Evolutionary conservation across 345 rosid genomes (phyloP), one percentile per base, ranked within the genome.

Genomic region (Brassica nigra): DNA sequence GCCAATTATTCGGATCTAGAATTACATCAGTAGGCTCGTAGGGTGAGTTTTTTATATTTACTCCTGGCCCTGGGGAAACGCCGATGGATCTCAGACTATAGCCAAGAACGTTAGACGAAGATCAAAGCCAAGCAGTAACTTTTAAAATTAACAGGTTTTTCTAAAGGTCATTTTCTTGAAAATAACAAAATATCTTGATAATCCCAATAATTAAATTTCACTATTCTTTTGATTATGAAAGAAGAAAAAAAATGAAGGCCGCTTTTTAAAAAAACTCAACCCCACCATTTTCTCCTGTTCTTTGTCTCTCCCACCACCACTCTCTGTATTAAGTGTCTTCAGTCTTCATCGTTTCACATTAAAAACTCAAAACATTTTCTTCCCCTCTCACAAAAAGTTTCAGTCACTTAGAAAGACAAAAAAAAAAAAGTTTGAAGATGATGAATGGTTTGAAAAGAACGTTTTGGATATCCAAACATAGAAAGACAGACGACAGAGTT

Each of bases 381-480:
- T 63, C 30, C 74, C 18, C 71, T 47, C 78, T 44, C 33, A 18
- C 14, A 18, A 29, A 30, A 15, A 18, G 0, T 16, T 27, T 10
- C 20, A 20, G 3, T 74, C 71, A 68, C 49, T 18, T 10, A 11
- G n/a, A 44, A 44, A 44, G 52, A 44, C 52, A 10, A 74, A 6
- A 1, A 16, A 36, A 36, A 31, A 33, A 30, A 52, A 33, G 31
- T 15, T 18, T 18, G 28, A 74, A 77, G 71, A 91, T 94, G 98
- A 95, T 94, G 78, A 87, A 83, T 28, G 92, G 91, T 2, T 89
- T 97, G 87, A 89, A 89, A 84, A 87, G 89, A 83, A 92, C 97
- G 37, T 94, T 94, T 69, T 90, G 97, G 82, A 89, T 89, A 7
- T 88, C 97, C 5, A 78, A 88, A 62, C 88, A 90, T 33, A 94